A percentile compares a stretch with the other conserved stretches of the same genome.
Evolutionary conservation across 805 yeast species (phyloP).

Genomic region (Schizosaccharomyces lindneri): DNA sequence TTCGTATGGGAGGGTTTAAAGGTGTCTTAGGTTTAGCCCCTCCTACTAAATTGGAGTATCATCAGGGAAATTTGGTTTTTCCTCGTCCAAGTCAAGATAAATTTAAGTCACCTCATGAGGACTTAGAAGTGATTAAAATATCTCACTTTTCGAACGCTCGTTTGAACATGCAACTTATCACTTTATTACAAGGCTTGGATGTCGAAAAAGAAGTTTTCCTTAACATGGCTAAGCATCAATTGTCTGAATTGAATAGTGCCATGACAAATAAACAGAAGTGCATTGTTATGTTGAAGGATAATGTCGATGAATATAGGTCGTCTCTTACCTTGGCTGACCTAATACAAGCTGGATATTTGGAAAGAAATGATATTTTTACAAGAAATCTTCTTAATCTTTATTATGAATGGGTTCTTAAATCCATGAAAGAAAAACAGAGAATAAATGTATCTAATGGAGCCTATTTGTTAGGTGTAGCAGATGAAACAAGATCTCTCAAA

Average conservation of each 20-base stretch:
- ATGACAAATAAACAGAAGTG: neutral
- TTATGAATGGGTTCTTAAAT: neutral
- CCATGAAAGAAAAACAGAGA: neutral
- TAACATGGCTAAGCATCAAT: neutral
- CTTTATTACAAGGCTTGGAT: slow-evolving; percentile 3
- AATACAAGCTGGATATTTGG: neutral
- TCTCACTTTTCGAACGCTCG: neutral
- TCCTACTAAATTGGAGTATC: neutral
- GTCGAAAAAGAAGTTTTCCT: slow-evolving; percentile 2
- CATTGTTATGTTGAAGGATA: neutral
- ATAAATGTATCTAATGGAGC: neutral
- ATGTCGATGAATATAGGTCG: neutral
- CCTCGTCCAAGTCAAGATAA: slow-evolving; percentile 3
- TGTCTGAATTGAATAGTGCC: neutral
- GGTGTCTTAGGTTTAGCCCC: slow-evolving; percentile 3
- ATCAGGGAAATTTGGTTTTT: slow-evolving; percentile 2
- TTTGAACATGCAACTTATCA: slow-evolving; percentile 4
- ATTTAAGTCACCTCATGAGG: neutral
- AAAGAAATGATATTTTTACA: neutral
- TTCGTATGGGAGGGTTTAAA: slow-evolving; percentile 5
- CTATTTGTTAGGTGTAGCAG: slow-evolving; percentile 3
- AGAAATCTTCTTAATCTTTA: neutral
- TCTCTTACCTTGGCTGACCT: neutral
- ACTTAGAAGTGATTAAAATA: neutral
- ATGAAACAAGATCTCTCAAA: slow-evolving; percentile 3